Base-by-base conservation (phyloP, 495 filamentous ascomycete species). In the Penicillium daleae region DNA sequence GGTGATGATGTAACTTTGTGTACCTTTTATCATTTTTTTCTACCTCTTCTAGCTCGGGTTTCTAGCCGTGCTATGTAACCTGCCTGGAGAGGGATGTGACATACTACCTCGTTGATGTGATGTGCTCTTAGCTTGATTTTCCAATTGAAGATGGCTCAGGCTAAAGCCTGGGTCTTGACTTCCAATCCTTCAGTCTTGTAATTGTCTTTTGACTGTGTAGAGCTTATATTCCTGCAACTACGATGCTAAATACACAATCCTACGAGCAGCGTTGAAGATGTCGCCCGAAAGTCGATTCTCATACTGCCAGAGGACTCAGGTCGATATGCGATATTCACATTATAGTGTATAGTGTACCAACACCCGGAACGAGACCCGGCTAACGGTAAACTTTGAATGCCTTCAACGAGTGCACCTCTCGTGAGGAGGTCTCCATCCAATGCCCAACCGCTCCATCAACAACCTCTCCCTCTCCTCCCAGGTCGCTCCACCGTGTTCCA, bases 401-500 rank as follows among this genome's bases (percentile, higher is more conserved):
- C 10, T 37, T 51, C 31, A 54, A 8, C 51, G 51, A 54, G 92
- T 92, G 70, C 90, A 93, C 64, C 93, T 84, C 71, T 93, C 88
- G 62, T 82, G 84, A 0, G 95, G 89, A 44, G 85, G 79, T 42
- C 87, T 80, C 81, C 85, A 99, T 39, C 82, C 84, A 66, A 98
- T 68, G 0, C 87, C 92, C 61, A 99, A 65, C 6, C 87, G 86
- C 67, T 88, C 85, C 83, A 99, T 95, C 10, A 97, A 88, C 57
- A 86, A 81, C 69, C 80, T 87, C 81, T 99, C 95, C 8, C 91
- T 87, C 57, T 90, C 86, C 65, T 87, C 73, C 87, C 74, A 86
- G 68, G 84, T 80, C 78, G 77, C 57, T 65, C 85, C 75, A 64
- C 82, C 65, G 12, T 72, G 69, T 67, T 88, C 87, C 48, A 89